Evolutionary conservation across 257 asterid species (phyloP), one percentile per base, ranked within the genome.

Genomic region (Solanum etuberosum): DNA sequence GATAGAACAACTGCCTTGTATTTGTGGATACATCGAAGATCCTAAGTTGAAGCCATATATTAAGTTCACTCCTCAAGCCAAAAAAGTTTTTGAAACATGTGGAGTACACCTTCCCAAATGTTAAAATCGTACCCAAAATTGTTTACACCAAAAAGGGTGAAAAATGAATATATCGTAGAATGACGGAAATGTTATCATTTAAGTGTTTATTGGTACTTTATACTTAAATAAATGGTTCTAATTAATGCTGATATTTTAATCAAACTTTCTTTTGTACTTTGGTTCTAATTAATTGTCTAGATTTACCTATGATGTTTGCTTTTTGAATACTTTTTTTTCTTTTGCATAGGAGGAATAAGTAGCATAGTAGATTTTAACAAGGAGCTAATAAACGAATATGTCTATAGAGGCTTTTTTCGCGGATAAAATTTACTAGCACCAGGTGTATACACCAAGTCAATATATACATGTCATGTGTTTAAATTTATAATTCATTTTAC

Each of bases 1-100:
- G 73, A 83, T 29, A 59, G 86, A 85, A 46, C 91, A 90, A 42
- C 38, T 29, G 65, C 91, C 92, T 32, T 90, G 91, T 86, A 87
- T 90, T 48, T 90, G 92, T 57, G 85, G 88, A 15, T 90, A 85
- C 35, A 10, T 82, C 12, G 83, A 34, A 23, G 48, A 89, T 54
- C 92, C 91, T 21, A 84, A 8, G 23, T 76, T 85, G 11, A 23
- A 37, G 5, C 90, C 78, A 23, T 90, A 85, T 67, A 6, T 51
- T 6, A 51, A 48, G 65, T 90, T 23, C 86, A 87, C 57, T 87
- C 89, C 92, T 14, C 83, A 68, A 51, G 89, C 89, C 85, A 61
- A 61, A 20, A 89, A 23, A 80, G 74, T 90, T 84, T 48, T 88
- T n/a, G 51, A 3, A 31, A 11, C 37, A 2, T 90, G 92, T 68